Evolutionary conservation across 164 flowering plant species (phyloP).

Genomic region (Aristolochia contorta): DNA sequence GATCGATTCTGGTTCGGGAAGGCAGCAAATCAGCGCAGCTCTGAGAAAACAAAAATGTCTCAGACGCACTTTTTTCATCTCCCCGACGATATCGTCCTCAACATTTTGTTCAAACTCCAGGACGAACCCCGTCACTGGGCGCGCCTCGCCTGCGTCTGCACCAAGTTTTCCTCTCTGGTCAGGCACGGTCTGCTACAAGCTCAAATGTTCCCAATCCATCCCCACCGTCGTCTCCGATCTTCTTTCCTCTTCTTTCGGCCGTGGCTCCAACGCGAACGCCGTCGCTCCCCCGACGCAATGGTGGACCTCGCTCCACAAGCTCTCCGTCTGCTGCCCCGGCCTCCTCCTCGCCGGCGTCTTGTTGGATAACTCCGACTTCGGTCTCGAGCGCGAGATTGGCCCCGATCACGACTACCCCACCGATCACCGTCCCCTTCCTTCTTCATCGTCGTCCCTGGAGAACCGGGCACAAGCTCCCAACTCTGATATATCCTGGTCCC

Average conservation of each 20-base stretch:
- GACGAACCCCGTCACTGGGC: conserved; percentile 85
- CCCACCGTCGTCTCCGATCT: conserved; percentile 69
- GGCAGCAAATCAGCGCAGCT: neutral
- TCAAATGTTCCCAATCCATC: conserved; percentile 44
- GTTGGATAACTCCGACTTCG: conserved; percentile 79
- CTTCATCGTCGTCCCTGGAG: neutral
- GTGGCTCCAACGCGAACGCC: neutral
- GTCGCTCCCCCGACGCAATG: conserved; percentile 47
- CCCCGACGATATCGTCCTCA: conserved; percentile 69
- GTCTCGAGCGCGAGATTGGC: conserved; percentile 82
- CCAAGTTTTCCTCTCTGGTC: conserved; percentile 52
- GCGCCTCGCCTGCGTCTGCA: conserved; percentile 68
- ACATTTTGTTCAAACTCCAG: conserved; percentile 59
- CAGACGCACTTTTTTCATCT: conserved; percentile 19
- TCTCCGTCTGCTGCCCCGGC: conserved; percentile 90
- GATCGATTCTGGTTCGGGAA: too few relatives aligned
- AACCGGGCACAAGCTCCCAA: neutral
- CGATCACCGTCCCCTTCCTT: neutral
- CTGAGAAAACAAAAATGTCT: neutral
- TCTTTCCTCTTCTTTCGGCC: conserved; percentile 10
- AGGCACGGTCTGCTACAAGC: conserved; percentile 44
- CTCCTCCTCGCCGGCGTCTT: conserved; percentile 76
- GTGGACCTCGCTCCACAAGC: conserved; percentile 75
- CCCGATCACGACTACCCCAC: conserved; percentile 41
- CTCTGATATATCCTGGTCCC: conserved; percentile 51